Percentiles rank a stretch among this genome's conserved stretches.
Conservation (phyloP, 805 yeast species). For the Teunomyces panamensis region DNA sequence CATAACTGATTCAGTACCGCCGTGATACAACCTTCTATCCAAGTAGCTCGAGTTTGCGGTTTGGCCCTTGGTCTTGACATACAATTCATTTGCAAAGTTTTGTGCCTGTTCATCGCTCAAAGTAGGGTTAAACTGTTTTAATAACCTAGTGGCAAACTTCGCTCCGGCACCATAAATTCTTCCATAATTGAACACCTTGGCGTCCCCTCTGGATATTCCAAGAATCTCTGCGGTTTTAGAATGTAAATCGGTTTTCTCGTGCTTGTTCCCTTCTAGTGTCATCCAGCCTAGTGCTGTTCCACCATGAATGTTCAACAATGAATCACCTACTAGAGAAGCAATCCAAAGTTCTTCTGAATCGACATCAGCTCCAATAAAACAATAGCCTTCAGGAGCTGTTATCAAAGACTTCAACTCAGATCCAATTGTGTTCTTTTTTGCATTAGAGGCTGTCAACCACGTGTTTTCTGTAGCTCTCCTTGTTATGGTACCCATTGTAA, state of each 20-base stretch:
- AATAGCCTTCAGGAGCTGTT: slow-evolving; percentile 83
- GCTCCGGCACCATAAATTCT: slow-evolving; percentile 97
- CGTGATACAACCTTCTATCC: slow-evolving; percentile 54
- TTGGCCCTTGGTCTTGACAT: slow-evolving; percentile 79
- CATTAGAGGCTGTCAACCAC: slow-evolving; percentile 97
- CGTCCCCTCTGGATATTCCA: slow-evolving; percentile 87
- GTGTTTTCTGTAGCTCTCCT: slow-evolving; percentile 95
- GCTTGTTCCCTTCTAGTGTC: slow-evolving; percentile 95
- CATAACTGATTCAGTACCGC: slow-evolving; percentile 91
- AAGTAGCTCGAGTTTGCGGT: slow-evolving; percentile 18
- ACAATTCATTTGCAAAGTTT: slow-evolving; percentile 61
- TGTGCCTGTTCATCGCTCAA: slow-evolving; percentile 66
- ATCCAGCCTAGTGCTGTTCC: slow-evolving; percentile 98
- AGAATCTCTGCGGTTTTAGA: slow-evolving; percentile 88
- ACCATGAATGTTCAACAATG: slow-evolving; percentile 85
- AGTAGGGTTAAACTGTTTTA: slow-evolving; percentile 78
- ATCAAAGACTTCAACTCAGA: slow-evolving; percentile 89
- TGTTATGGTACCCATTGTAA: slow-evolving; percentile 96
- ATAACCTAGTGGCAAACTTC: slow-evolving; percentile 78
- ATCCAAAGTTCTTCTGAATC: slow-evolving; percentile 99
- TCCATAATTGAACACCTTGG: slow-evolving; percentile 94
- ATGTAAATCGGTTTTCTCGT: slow-evolving; percentile 90
- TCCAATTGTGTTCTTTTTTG: slow-evolving; percentile 80
- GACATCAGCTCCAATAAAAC: slow-evolving; percentile 97
- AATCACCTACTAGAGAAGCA: slow-evolving; percentile 91